A percentile compares a stretch with the other conserved stretches of the same genome.
Evolutionary conservation across 371 early-diverging fungal genomes (phyloP).

Genomic region (Haplosporangium sp.): DNA sequence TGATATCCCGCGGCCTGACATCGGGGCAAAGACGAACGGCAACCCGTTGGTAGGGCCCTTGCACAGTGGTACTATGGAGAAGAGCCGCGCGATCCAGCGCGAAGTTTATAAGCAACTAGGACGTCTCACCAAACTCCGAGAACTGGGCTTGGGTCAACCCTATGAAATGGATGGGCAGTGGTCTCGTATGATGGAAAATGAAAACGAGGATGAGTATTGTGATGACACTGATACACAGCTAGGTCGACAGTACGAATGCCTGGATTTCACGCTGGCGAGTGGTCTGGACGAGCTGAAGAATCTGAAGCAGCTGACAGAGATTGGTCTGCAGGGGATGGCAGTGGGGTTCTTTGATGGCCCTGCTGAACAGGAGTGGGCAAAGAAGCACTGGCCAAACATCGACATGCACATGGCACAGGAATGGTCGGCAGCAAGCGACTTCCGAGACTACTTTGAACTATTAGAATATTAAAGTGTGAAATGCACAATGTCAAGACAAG

Average conservation of each 20-base stretch:
- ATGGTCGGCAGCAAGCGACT: too few species aligned
- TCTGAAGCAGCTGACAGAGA: background rate
- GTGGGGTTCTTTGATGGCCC: background rate
- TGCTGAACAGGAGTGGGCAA: slow-evolving; percentile 6
- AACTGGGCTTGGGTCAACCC: slow-evolving; percentile 1
- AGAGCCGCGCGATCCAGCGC: background rate
- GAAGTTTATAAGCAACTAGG: slow-evolving; percentile 9
- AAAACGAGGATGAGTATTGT: background rate
- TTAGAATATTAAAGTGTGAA: too few species aligned
- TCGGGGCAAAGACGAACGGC: slow-evolving; percentile 3
- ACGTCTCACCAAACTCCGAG: slow-evolving; percentile 1
- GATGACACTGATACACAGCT: background rate
- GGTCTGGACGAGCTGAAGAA: slow-evolving; percentile 9
- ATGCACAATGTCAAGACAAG: too few species aligned
- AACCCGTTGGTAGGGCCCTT: slow-evolving; percentile 8
- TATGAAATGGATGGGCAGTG: background rate
- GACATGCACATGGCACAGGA: too few species aligned
- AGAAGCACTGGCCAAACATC: slow-evolving; percentile 17
- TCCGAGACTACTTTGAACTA: too few species aligned
- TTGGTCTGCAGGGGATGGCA: slow-evolving; percentile 1
- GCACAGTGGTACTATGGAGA: slow-evolving; percentile 4
- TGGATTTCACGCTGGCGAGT: slow-evolving; percentile 12
- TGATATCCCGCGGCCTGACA: slow-evolving; percentile 14
- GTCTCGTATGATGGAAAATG: background rate
- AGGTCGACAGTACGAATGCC: slow-evolving; percentile 16